Percentiles rank a stretch among this genome's conserved stretches.
Evolutionary conservation across 106 monocot genomes (phyloP).

Genomic region (Dioscorea dumetorum): DNA sequence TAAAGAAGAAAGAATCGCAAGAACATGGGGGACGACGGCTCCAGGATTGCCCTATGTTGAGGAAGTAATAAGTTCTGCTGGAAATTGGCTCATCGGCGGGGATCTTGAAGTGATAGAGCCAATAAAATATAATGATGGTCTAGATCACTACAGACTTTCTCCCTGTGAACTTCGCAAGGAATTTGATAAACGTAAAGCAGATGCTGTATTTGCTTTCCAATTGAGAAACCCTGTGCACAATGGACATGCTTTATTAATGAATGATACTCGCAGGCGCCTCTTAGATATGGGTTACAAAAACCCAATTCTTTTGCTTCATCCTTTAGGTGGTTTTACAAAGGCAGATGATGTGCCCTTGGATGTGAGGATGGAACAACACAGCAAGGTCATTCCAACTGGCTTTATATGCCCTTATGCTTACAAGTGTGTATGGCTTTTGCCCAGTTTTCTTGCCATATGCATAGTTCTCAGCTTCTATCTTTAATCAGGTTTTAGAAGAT

Average conservation of each 20-base stretch:
- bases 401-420: background rate
- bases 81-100: slow-evolving; percentile 93
- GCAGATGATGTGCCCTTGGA: slow-evolving; percentile 92
- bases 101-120: slow-evolving; percentile 91
- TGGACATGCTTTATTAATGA: slow-evolving; percentile 96
- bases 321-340: slow-evolving; percentile 92
- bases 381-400: slow-evolving; percentile 48
- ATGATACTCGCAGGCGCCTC: slow-evolving; percentile 83
- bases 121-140: slow-evolving; percentile 95
- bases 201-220: slow-evolving; percentile 97
- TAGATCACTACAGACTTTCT: slow-evolving; percentile 92
- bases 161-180: slow-evolving; percentile 77
- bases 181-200: slow-evolving; percentile 77
- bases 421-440: background rate
- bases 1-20: slow-evolving; percentile 96
- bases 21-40: slow-evolving; percentile 95
- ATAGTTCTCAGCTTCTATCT: background rate
- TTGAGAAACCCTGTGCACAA: slow-evolving; percentile 96
- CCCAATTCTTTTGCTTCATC: slow-evolving; percentile 87
- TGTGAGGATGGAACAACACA: slow-evolving; percentile 98
- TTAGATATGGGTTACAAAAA: slow-evolving; percentile 95
- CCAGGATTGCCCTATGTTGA: slow-evolving; percentile 91
- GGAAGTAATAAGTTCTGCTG: slow-evolving; percentile 63
- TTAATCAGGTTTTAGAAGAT: slow-evolving; percentile 81
- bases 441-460: background rate